Evolutionary conservation across 257 asterid species (phyloP).

Genomic region (Scutellaria baicalensis): DNA sequence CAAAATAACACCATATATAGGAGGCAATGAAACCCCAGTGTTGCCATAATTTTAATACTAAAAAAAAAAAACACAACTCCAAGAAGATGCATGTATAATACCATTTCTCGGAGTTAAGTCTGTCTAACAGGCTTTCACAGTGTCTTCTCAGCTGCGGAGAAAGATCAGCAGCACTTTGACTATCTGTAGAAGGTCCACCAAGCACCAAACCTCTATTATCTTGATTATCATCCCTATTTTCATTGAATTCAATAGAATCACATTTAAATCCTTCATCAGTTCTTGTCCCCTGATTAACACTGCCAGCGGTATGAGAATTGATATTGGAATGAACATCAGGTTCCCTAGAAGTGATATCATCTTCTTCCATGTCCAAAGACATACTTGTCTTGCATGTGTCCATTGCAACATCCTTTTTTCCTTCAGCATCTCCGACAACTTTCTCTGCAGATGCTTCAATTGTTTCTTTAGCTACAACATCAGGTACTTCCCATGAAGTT

Average conservation of each 20-base stretch:
- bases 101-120: conserved; percentile 55
- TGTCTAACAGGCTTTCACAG: conserved; percentile 53
- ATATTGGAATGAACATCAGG: conserved; percentile 14
- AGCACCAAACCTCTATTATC: conserved; percentile 21
- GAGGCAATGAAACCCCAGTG: not conserved
- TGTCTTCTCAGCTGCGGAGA: conserved; percentile 42
- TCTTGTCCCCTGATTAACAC: conserved; percentile 14
- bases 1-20: not conserved
- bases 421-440: conserved; percentile 26
- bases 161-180: conserved; percentile 28
- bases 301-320: conserved; percentile 11
- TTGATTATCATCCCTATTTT: conserved; percentile 24
- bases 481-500: conserved; percentile 97
- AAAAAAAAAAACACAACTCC: not conserved
- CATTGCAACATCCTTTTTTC: not conserved
- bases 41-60: not conserved
- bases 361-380: conserved; percentile 18
- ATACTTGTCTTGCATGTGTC: conserved; percentile 11
- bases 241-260: conserved; percentile 29
- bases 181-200: conserved; percentile 24
- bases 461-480: conserved; percentile 32
- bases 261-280: conserved; percentile 14
- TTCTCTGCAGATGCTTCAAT: conserved; percentile 27
- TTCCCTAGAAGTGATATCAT: conserved; percentile 11
- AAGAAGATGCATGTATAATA: conserved; percentile 16